Evolutionary conservation across 495 filamentous ascomycete species (phyloP).

Genomic region (Pseudomonodictys pantanalensis): DNA sequence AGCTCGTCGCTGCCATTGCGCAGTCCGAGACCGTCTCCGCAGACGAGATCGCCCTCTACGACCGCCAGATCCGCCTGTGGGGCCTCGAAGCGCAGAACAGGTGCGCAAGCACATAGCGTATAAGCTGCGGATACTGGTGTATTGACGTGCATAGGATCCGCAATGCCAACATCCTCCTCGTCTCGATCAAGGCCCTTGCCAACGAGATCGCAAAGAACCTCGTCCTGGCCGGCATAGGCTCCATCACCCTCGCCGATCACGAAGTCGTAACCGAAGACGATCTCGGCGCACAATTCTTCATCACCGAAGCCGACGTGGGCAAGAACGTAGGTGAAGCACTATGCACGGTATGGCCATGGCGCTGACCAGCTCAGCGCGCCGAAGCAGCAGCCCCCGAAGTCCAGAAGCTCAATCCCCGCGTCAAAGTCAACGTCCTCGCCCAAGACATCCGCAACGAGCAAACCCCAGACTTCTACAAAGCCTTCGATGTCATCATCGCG

Average conservation of each 20-base stretch:
- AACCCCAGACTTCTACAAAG: constrained; percentile 65
- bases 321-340: constrained; percentile 57
- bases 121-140: background rate
- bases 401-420: constrained; percentile 84
- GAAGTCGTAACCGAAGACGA: constrained; percentile 74
- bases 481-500: constrained; percentile 86
- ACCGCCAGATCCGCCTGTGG: constrained; percentile 98
- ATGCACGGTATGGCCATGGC: background rate
- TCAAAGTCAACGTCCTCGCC: constrained; percentile 69
- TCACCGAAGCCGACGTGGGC: constrained; percentile 69
- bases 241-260: constrained; percentile 84
- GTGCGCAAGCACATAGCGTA: constrained; percentile 41
- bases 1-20: constrained; percentile 31
- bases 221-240: constrained; percentile 90
- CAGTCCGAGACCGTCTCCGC: constrained; percentile 51
- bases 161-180: constrained; percentile 83
- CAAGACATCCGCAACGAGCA: constrained; percentile 58
- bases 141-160: constrained; percentile 62
- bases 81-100: constrained; percentile 88
- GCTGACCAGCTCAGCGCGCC: constrained; percentile 59
- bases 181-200: constrained; percentile 83
- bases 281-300: constrained; percentile 84
- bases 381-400: constrained; percentile 76
- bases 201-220: constrained; percentile 97
- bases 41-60: constrained; percentile 98